Conservation (phyloP, 2,329 filamentous ascomycete genomes). For the Fusarium verrucosum region DNA sequence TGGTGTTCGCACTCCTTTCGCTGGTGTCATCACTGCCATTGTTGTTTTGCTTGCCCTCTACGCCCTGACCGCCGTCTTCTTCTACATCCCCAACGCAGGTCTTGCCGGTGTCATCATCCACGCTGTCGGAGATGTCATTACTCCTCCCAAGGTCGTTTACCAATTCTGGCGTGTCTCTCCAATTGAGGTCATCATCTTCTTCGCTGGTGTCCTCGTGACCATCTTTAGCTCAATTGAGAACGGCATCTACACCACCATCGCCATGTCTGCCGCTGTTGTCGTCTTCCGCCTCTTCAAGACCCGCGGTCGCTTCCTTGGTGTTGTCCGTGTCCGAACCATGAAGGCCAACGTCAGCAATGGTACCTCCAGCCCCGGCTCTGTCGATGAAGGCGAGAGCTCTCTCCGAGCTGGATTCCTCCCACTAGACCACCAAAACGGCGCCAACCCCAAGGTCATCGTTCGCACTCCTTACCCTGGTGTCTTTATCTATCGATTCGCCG, state of each 20-base stretch:
- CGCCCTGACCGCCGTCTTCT: conserved; percentile 83
- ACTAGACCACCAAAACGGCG: conserved; percentile 59
- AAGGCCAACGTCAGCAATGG: conserved; percentile 75
- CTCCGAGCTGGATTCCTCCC: conserved; percentile 57
- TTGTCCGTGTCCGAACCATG: conserved; percentile 85
- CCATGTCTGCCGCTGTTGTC: conserved; percentile 73
- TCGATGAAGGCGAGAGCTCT: conserved; percentile 58
- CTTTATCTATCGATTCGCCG: conserved; percentile 64
- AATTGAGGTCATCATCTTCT: conserved; percentile 84
- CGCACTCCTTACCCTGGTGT: conserved; percentile 62
- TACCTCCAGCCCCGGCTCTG: conserved; percentile 42
- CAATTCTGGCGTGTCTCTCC: conserved; percentile 90
- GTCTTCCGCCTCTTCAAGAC: conserved; percentile 83
- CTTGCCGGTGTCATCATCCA: conserved; percentile 90
- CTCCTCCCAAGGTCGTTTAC: conserved; percentile 82
- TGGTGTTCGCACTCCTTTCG: conserved; percentile 86
- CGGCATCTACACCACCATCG: conserved; percentile 85
- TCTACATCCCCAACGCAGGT: conserved; percentile 81
- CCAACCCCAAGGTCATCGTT: conserved; percentile 59
- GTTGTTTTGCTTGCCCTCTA: conserved; percentile 88
- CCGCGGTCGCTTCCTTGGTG: conserved; percentile 79
- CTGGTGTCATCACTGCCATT: conserved; percentile 83
- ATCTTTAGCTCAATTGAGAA: conserved; percentile 84
- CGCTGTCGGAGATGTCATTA: conserved; percentile 86
- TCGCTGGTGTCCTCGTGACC: conserved; percentile 83